phyloP scores from a whole-genome alignment of 352 stramenopile species.

The Globisporangium apiculatum region DNA sequence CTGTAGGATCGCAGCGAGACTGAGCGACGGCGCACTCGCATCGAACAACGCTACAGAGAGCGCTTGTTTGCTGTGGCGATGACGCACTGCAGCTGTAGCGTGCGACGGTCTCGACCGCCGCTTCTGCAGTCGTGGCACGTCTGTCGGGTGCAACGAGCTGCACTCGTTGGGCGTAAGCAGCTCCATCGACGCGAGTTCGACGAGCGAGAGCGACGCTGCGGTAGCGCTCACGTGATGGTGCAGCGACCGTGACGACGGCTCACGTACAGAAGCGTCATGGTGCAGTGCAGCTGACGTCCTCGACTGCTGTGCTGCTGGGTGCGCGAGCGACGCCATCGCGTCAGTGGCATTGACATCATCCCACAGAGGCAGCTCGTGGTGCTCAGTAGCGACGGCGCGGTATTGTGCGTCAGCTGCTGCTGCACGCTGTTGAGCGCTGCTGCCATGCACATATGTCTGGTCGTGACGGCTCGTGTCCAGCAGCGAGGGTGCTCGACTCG shows the following conservation, averaged over 20 bases:
- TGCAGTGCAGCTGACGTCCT: too few species aligned
- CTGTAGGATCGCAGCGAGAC: conserved; percentile 10
- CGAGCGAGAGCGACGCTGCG: conserved; percentile 6
- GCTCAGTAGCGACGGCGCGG: background rate
- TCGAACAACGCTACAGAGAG: too few species aligned
- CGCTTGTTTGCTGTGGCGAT: too few species aligned
- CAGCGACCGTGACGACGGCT: too few species aligned
- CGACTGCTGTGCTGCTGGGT: too few species aligned
- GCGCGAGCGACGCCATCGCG: too few species aligned
- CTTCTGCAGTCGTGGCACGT: too few species aligned
- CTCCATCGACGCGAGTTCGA: conserved; percentile 11
- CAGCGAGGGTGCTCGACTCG: background rate
- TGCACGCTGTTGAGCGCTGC: too few species aligned
- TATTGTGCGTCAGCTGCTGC: background rate
- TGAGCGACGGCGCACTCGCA: background rate
- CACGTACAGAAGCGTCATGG: background rate
- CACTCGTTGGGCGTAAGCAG: background rate
- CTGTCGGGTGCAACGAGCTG: background rate
- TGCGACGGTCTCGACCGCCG: background rate
- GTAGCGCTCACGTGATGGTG: too few species aligned
- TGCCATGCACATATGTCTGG: too few species aligned
- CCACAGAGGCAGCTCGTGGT: background rate
- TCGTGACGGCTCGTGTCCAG: background rate
- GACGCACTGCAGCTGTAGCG: background rate
- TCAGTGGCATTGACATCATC: too few species aligned